Evolutionary conservation across 1,139 yeast genomes (phyloP), one percentile per base, ranked within the genome.

Genomic region (Lodderomyces parapsilosis): DNA sequence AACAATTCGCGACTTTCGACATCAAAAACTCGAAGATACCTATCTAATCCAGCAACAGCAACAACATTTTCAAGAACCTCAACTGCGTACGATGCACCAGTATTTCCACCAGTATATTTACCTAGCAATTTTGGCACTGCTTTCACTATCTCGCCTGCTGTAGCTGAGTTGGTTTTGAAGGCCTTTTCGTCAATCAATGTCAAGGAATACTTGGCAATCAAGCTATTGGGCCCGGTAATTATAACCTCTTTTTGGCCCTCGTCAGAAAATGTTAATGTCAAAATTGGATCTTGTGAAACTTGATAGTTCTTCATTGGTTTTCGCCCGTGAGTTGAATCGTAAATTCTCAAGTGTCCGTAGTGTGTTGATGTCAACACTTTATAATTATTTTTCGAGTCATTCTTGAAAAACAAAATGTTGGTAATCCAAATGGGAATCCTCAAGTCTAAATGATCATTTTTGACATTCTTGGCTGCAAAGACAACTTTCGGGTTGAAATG

Each of bases 21-120:
- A 49, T 87, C 84, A 61, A 78, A 91, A 2, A 87, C 87, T 45
- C 97, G 75, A 35, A 89, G 72, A 59, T 89, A 91, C 56, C 96
- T 74, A 59, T 91, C 98, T 31, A 90, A 73, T 0, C 96, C 96
- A 35, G 96, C 96, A 20, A 89, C 74, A 11, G 66, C 74, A 27
- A 71, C 56, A 9, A 68, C 52, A 42, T 60, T 62, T 33, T 60
- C 56, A 13, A 49, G 50, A 9, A 59, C 53, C 38, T 54, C 57
- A 14, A 61, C 55, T 6, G 65, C 71, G 54, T 63, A 64, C 2
- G 71, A 63, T 14, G 78, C 77, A 49, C 78, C 78, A 17, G 77
- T 70, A 51, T 72, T 72, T 3, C 72, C 71, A 8, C 77, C 78
- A 5, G 66, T 56, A 51, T 55, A 73, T 46, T 72, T 72, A 6